phyloP scores from a whole-genome alignment of 2,329 filamentous ascomycete species.

The Colletotrichum sp. region DNA sequence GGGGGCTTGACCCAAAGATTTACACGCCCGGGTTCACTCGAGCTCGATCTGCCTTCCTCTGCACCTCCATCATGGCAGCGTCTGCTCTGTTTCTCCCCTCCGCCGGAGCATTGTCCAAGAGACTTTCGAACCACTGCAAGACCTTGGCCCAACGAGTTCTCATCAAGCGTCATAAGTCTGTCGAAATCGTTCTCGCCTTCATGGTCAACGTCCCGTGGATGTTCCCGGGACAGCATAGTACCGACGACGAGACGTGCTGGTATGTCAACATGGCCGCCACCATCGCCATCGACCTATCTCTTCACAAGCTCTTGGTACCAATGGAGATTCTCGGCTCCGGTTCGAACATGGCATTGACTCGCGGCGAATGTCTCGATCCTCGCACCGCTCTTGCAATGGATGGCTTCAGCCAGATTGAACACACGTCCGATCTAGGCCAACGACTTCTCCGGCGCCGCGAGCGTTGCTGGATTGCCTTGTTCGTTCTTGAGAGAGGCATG shows the following conservation, averaged over 20 bases:
- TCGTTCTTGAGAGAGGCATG: conserved; percentile 75
- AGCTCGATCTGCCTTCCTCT: conserved; percentile 71
- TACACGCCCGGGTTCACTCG: conserved; percentile 72
- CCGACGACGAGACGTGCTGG: conserved; percentile 75
- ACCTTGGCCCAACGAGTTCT: conserved; percentile 67
- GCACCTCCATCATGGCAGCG: conserved; percentile 73
- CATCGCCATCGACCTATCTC: conserved; percentile 70
- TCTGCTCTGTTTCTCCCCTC: conserved; percentile 72
- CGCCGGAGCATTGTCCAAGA: conserved; percentile 66
- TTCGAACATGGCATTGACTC: conserved; percentile 54
- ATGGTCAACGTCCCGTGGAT: conserved; percentile 82
- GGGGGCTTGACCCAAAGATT: conserved; percentile 72
- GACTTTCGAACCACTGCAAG: conserved; percentile 69
- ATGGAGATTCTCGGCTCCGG: conserved; percentile 50
- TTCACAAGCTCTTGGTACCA: conserved; percentile 72
- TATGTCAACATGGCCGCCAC: conserved; percentile 74
- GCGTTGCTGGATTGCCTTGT: conserved; percentile 73
- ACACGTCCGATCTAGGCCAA: conserved; percentile 63
- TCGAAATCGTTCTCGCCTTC: conserved; percentile 77
- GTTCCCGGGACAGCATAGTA: conserved; percentile 69
- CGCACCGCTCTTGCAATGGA: conserved; percentile 70
- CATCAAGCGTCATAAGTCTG: conserved; percentile 66
- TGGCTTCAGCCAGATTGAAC: conserved; percentile 69
- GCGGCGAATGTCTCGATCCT: conserved; percentile 73
- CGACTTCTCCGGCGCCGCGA: conserved; percentile 69